These are phyloP conservation scores for Lecanosticta acicola DNA, from an alignment of 2,329 filamentous ascomycete genomes.

Conservation along the genomic window DNA sequence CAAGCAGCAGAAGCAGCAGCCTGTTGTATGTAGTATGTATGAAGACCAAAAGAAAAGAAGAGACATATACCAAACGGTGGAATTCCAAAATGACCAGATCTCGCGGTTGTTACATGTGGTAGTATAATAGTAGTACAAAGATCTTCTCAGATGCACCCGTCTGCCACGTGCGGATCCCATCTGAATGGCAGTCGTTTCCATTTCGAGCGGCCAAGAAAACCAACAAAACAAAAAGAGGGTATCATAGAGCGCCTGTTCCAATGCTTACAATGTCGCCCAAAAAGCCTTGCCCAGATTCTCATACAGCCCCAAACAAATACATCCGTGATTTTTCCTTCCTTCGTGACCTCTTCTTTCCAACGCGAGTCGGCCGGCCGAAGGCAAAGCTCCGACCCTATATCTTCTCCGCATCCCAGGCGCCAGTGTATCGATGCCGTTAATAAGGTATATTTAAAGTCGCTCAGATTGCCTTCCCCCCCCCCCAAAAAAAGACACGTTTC, in stretches of 20 bases:
- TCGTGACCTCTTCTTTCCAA: slow-evolving; percentile 2
- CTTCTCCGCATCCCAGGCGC: no score
- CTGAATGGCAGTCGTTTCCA: background rate
- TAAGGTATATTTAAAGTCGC: slow-evolving; percentile 9
- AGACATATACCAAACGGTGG: no score
- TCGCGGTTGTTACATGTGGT: no score
- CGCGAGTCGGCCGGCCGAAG: slow-evolving; percentile 5
- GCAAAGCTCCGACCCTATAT: no score
- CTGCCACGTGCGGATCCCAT: no score
- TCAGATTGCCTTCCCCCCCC: slow-evolving; percentile 19
- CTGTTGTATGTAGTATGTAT: no score
- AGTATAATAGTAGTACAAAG: no score
- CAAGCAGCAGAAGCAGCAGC: no score
- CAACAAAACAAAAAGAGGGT: slow-evolving; percentile 9
- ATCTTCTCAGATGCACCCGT: no score
- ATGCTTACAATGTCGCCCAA: slow-evolving; percentile 18
- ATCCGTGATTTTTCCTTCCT: background rate
- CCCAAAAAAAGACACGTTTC: slow-evolving; percentile 5
- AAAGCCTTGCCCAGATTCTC: no score
- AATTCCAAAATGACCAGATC: no score
- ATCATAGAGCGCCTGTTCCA: slow-evolving; percentile 25
- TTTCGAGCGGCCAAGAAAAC: background rate
- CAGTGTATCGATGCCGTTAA: slow-evolving; percentile 7
- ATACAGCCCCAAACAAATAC: background rate
- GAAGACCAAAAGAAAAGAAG: no score